These are phyloP conservation scores for Naganishia vishniacii DNA, from an alignment of 768 basidiomycete genomes.

Conservation along the genomic window DNA sequence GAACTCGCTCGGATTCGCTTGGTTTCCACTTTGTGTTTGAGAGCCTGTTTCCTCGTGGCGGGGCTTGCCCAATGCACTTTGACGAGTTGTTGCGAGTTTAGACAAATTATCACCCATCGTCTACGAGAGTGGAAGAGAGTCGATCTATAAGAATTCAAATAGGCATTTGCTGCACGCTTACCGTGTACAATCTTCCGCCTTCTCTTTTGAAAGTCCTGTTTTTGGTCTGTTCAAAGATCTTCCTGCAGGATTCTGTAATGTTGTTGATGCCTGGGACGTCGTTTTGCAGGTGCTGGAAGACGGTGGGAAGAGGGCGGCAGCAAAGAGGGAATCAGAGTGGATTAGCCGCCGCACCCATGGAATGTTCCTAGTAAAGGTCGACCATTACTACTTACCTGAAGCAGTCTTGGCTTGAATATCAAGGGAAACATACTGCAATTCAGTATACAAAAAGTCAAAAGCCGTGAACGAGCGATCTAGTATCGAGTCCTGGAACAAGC, in stretches of 20 bases:
- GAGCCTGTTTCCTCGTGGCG: background rate
- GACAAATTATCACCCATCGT: background rate
- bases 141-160: background rate
- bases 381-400: background rate
- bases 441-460: background rate
- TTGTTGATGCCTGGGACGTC: slow-evolving; percentile 11
- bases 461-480: background rate
- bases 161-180: background rate
- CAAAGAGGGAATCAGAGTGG: background rate
- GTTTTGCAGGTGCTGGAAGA: slow-evolving; percentile 9
- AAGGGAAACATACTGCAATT: slow-evolving; percentile 19
- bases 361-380: background rate
- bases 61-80: background rate
- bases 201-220: slow-evolving; percentile 22
- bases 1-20: background rate
- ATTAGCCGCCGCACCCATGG: too few species aligned
- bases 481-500: too few species aligned
- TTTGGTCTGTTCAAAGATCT: slow-evolving; percentile 8
- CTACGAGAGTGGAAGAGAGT: background rate
- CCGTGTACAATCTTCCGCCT: slow-evolving; percentile 8
- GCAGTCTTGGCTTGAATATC: slow-evolving; percentile 19
- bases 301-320: background rate
- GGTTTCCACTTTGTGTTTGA: background rate
- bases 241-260: background rate
- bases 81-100: background rate